These are phyloP conservation scores for Macrotyloma uniflorum DNA, from an alignment of 306 rosid genomes.

Conservation along the genomic window DNA sequence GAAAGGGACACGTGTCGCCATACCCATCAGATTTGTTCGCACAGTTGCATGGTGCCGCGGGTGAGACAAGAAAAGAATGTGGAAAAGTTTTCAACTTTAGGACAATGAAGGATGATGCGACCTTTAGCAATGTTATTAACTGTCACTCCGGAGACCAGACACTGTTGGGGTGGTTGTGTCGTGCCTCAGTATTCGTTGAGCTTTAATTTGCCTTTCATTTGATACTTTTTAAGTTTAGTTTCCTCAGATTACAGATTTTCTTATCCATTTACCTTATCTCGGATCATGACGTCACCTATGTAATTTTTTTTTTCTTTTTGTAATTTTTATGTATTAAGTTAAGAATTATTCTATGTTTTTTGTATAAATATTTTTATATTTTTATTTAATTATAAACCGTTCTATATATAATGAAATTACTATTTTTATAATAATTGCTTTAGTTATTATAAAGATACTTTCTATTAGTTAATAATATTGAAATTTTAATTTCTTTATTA, in stretches of 20 bases:
- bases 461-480: too few species aligned
- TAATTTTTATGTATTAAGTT: too few species aligned
- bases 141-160: neutral
- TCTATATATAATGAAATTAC: too few species aligned
- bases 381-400: too few species aligned
- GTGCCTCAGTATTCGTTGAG: neutral
- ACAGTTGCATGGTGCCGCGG: conserved; percentile 39
- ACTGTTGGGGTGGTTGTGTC: neutral
- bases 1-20: conserved; percentile 78
- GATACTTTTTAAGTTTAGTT: neutral
- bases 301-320: neutral
- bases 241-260: conserved; percentile 28
- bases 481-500: too few species aligned
- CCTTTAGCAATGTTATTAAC: neutral
- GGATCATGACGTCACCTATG: neutral
- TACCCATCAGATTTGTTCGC: conserved; percentile 44
- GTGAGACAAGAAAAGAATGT: conserved; percentile 11
- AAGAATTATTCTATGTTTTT: too few species aligned
- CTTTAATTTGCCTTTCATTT: neutral
- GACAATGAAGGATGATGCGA: neutral
- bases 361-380: too few species aligned
- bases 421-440: too few species aligned
- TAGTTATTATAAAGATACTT: too few species aligned
- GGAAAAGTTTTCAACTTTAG: neutral
- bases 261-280: conserved; percentile 47